Conservation (phyloP, 139 green algal species). For the Chlamydomonas sp. region DNA sequence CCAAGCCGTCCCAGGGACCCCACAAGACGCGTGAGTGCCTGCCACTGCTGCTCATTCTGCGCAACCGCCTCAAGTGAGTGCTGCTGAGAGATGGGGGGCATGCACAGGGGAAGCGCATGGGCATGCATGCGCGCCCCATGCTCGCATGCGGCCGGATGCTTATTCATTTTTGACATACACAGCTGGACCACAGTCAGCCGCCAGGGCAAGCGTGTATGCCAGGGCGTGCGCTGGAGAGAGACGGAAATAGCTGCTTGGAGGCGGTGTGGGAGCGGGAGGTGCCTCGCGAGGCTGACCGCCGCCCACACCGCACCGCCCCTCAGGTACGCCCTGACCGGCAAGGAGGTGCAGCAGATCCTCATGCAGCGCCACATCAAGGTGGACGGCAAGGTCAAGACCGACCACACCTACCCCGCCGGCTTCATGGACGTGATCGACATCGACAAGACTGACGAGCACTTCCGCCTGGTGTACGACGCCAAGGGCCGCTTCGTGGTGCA, state of each 20-base stretch:
- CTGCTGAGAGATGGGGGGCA: neutral
- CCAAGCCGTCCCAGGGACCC: constrained; percentile 91
- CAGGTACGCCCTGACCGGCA: constrained; percentile 96
- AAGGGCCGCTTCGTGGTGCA: constrained; percentile 98
- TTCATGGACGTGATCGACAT: constrained; percentile 98
- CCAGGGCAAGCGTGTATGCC: too few species aligned
- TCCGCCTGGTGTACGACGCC: constrained; percentile 90
- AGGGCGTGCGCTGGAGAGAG: neutral
- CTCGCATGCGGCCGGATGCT: neutral
- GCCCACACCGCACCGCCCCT: neutral
- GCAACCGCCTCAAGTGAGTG: constrained; percentile 95
- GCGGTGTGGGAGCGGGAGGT: neutral
- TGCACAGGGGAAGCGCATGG: neutral
- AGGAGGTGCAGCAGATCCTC: constrained; percentile 92
- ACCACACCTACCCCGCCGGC: constrained; percentile 90
- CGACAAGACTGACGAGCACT: constrained; percentile 91
- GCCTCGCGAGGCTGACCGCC: neutral
- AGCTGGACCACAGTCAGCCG: neutral
- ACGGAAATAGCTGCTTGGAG: neutral
- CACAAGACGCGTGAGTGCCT: constrained; percentile 99
- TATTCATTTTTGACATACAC: neutral
- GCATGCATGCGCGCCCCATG: neutral
- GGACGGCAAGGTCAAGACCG: constrained; percentile 94
- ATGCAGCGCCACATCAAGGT: constrained; percentile 96
- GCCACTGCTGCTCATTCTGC: constrained; percentile 90